Evolutionary conservation across 75 land plant species (phyloP).

Genomic region (Pinus albicaulis): DNA sequence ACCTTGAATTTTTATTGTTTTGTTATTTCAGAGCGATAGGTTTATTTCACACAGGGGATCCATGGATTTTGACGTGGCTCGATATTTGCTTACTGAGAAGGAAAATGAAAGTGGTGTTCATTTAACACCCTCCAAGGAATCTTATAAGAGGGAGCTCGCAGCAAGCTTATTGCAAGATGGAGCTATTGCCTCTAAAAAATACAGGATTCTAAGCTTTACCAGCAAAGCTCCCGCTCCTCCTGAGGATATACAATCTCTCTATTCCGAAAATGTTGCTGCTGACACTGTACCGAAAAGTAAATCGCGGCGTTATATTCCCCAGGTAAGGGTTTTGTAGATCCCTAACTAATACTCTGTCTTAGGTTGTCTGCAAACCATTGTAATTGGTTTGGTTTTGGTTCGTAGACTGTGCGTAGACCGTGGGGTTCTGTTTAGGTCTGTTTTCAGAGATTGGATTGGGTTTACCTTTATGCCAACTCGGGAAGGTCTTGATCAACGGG

Average conservation of each 20-base stretch:
- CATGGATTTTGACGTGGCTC: conserved; percentile 63
- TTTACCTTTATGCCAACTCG: too few relatives aligned
- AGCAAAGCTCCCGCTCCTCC: conserved; percentile 40
- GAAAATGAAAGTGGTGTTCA: not conserved
- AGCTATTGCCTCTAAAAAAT: conserved; percentile 6
- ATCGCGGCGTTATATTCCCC: conserved; percentile 29
- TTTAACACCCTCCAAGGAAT: conserved; percentile 34
- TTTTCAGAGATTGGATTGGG: too few relatives aligned
- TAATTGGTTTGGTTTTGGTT: too few relatives aligned
- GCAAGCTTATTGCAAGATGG: conserved; percentile 31
- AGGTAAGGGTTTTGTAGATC: conserved; percentile 4
- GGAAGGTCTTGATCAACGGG: too few relatives aligned
- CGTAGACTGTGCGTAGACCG: too few relatives aligned
- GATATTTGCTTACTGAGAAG: conserved; percentile 37
- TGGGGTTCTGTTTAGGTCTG: too few relatives aligned
- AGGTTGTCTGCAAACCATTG: too few relatives aligned
- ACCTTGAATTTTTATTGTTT: too few relatives aligned
- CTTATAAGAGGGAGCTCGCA: conserved; percentile 45
- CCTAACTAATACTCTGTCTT: too few relatives aligned
- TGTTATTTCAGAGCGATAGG: conserved; percentile 12
- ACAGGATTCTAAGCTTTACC: conserved; percentile 55
- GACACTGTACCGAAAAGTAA: conserved; percentile 11
- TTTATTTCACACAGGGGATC: conserved; percentile 66
- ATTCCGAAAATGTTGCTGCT: conserved; percentile 10
- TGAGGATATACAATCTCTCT: conserved; percentile 17